phyloP scores from a whole-genome alignment of 2,329 filamentous ascomycete genomes.

The Amauroascus verrucosus region DNA sequence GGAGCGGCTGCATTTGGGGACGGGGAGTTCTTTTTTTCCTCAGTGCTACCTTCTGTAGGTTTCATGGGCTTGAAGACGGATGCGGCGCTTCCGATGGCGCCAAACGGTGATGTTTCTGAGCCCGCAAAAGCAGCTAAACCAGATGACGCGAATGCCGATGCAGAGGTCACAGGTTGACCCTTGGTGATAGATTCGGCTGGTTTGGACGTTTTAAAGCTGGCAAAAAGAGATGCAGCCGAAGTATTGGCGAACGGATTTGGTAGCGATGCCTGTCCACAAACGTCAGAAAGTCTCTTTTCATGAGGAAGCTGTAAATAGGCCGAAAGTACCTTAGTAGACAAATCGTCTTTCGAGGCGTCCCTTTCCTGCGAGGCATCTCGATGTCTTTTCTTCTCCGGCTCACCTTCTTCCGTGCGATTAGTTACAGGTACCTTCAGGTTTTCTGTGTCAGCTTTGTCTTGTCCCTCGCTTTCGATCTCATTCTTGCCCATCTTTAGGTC shows the following conservation, averaged over 20 bases:
- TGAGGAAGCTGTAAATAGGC: background rate
- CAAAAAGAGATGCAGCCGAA: conserved; percentile 36
- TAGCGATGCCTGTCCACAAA: conserved; percentile 21
- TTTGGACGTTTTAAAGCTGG: conserved; percentile 25
- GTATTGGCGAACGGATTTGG: conserved; percentile 36
- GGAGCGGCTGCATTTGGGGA: conserved; percentile 15
- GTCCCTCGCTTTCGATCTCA: conserved; percentile 11
- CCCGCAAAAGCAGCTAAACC: conserved; percentile 57
- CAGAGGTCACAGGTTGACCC: conserved; percentile 38
- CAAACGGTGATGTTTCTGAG: conserved; percentile 54
- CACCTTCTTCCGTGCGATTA: conserved; percentile 20
- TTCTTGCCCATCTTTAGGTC: conserved; percentile 19
- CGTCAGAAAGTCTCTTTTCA: background rate
- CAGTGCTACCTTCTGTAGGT: conserved; percentile 6
- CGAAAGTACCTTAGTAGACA: conserved; percentile 19
- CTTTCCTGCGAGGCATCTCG: conserved; percentile 35
- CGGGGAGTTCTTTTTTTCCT: background rate
- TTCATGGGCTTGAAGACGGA: conserved; percentile 28
- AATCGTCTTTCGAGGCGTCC: conserved; percentile 18
- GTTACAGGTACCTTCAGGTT: background rate
- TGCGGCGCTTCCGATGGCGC: conserved; percentile 40
- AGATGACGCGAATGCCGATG: conserved; percentile 57
- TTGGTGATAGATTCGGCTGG: conserved; percentile 18
- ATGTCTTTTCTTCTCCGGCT: conserved; percentile 37
- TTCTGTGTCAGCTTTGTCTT: conserved; percentile 9